Conservation (phyloP, 129 eudicot genomes). For the Glebionis coronaria region DNA sequence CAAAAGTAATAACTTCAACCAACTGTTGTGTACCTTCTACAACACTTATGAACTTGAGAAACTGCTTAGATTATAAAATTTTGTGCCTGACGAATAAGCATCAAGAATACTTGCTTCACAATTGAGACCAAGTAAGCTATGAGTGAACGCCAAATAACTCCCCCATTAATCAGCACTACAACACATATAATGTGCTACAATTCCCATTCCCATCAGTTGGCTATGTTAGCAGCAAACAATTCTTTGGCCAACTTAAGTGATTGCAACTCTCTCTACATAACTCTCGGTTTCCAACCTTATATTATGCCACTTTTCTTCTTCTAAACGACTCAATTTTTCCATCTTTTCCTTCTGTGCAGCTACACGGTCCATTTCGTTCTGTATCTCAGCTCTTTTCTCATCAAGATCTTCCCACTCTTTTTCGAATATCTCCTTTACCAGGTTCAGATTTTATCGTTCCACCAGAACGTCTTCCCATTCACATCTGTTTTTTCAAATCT, state of each 20-base stretch:
- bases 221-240: slow-evolving; percentile 63
- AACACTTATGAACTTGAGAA: too few relatives aligned
- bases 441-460: slow-evolving; percentile 75
- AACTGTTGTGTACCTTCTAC: too few relatives aligned
- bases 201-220: too few relatives aligned
- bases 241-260: slow-evolving; percentile 68
- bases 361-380: slow-evolving; percentile 51
- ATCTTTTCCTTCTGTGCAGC: slow-evolving; percentile 47
- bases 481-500: slow-evolving; percentile 58
- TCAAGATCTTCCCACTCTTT: slow-evolving; percentile 98
- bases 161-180: too few relatives aligned
- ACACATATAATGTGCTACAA: too few relatives aligned
- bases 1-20: too few relatives aligned
- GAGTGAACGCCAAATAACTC: too few relatives aligned
- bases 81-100: too few relatives aligned
- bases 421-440: slow-evolving; percentile 77
- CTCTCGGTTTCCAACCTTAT: slow-evolving; percentile 54
- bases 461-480: slow-evolving; percentile 62
- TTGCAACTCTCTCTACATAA: slow-evolving; percentile 67
- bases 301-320: slow-evolving; percentile 65
- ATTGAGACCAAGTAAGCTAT: too few relatives aligned
- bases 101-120: too few relatives aligned
- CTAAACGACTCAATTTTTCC: slow-evolving; percentile 57
- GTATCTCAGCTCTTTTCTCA: slow-evolving; percentile 61
- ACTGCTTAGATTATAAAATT: too few relatives aligned